Evolutionary conservation across 176 grass and related monocot species (phyloP).

Genomic region (maize (Zea mays)): DNA sequence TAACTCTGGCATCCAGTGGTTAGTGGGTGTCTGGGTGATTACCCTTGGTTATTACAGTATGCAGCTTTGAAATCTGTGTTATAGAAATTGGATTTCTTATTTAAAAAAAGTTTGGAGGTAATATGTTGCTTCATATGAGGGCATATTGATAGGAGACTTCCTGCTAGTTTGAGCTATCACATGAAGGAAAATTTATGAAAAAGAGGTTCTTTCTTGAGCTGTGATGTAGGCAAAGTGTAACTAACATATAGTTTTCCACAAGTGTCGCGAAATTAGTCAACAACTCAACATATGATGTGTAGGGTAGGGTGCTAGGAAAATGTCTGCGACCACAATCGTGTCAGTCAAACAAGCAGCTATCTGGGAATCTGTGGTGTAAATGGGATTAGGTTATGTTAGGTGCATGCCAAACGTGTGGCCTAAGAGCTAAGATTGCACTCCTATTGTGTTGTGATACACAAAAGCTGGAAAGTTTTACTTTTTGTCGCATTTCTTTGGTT

Average conservation of each 20-base stretch:
- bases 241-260: neutral
- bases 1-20: neutral
- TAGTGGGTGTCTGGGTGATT: neutral
- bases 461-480: neutral
- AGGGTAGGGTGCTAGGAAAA: neutral
- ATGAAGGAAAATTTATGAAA: neutral
- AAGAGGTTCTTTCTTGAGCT: neutral
- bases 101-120: neutral
- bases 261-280: neutral
- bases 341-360: neutral
- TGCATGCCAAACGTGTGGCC: neutral
- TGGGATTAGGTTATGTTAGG: neutral
- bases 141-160: neutral
- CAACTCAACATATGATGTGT: neutral
- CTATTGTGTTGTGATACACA: neutral
- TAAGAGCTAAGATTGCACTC: neutral
- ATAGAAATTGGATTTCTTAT: neutral
- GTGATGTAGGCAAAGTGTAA: neutral
- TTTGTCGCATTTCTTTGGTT: neutral
- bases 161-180: neutral
- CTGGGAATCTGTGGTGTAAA: neutral
- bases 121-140: conserved; percentile 21
- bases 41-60: neutral
- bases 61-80: neutral
- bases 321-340: neutral